Evolutionary conservation across 2,329 filamentous ascomycete genomes (phyloP), one percentile per base, ranked within the genome.

Genomic region (Fusarium drepaniforme): DNA sequence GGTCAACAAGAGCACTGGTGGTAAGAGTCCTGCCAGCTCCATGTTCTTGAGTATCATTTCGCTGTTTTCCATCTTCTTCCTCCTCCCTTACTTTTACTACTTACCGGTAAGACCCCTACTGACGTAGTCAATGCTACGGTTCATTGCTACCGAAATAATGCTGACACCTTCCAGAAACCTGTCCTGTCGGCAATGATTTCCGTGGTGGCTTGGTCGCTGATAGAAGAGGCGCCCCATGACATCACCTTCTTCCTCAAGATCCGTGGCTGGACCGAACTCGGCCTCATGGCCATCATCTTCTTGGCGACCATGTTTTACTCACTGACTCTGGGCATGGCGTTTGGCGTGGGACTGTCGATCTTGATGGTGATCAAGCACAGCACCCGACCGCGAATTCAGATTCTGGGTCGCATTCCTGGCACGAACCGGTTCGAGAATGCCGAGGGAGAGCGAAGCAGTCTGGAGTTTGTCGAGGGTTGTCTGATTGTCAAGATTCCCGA

Each of bases 401-500:
- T 99, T 81, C 87, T 99, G 0, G 97, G 97, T 40, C 94, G 96
- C 67, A 91, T 98, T 2, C 93, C 94, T 0, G 94, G 94, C 13
- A 97, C 94, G 0, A 90, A 93, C 74, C 91, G 91, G 7, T 98
- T 97, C 79, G 94, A 96, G 74, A 97, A 97, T 78, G 95, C 96
- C 2, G 96, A 92, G 78, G 86, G 92, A 1, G 90, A 93, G 66
- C 90, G 92, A 0, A 91, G 93, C 53, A 88, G 89, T 33, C 88
- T 98, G 4, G 96, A 98, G 81, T 96, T 97, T 78, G 90, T 98
- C 64, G 96, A 98, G 75, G 94, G 96, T 18, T 97, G 94, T 71
- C 86, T 99, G 12, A 98, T 99, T 70, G 95, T 98, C 79, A 98
- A 98, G 86, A 98, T 99, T 66, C 96, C 97, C 0, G 97, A 99